A percentile compares a stretch with the other conserved stretches of the same genome.
These are phyloP conservation scores for Trichoderma guizhouense DNA, from an alignment of 2,329 filamentous ascomycete species.

Conservation along the genomic window DNA sequence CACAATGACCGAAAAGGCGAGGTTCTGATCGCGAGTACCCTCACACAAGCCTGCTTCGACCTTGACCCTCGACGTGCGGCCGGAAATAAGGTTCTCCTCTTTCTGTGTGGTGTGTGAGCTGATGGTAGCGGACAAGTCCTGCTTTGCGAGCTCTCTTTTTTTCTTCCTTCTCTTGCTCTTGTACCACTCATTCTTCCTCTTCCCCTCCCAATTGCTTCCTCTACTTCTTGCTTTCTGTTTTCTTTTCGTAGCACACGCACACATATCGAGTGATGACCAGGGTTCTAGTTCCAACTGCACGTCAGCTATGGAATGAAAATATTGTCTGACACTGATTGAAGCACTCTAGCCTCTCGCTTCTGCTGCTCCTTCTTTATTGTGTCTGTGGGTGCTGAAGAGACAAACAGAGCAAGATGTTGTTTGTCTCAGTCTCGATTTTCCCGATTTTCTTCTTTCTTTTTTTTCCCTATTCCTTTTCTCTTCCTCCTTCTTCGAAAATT, in stretches of 20 bases:
- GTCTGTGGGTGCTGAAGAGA: not conserved
- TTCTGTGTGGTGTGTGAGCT: constrained; percentile 57
- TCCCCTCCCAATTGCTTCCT: not conserved
- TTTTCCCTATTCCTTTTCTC: not conserved
- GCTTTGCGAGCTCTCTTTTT: not conserved
- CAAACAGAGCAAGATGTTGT: not conserved
- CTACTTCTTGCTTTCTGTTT: not conserved
- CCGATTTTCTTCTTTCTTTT: not conserved
- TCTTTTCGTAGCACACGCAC: not conserved
- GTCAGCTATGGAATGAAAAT: not conserved
- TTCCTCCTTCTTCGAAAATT: constrained; percentile 37
- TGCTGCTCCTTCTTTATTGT: not conserved
- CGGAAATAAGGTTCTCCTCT: constrained; percentile 53
- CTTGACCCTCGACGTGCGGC: constrained; percentile 50
- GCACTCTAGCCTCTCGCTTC: not conserved
- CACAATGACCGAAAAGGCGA: constrained; percentile 47
- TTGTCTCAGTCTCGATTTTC: not conserved
- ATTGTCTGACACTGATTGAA: not conserved
- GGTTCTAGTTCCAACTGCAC: not conserved
- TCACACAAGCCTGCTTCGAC: constrained; percentile 58
- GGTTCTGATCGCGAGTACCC: constrained; percentile 52
- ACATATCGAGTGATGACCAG: not conserved
- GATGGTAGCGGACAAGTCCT: constrained; percentile 46
- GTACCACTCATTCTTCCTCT: not conserved
- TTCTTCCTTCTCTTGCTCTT: not conserved